Evolutionary conservation across 2,329 filamentous ascomycete species (phyloP).

Genomic region (Keithomyces neogunnii): DNA sequence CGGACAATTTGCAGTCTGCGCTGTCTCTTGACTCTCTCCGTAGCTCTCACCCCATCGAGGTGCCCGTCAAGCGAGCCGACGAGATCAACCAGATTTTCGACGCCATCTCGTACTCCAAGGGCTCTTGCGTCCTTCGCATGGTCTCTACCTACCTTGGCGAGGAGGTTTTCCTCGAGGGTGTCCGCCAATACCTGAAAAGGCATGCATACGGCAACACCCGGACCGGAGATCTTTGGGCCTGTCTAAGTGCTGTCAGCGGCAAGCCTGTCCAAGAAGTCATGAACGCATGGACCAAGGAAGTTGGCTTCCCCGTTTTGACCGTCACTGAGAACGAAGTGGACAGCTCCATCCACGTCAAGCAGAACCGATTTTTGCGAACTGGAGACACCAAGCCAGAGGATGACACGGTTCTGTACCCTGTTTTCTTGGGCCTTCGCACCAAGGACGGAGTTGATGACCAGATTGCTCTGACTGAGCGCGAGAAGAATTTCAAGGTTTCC

Average conservation of each 20-base stretch:
- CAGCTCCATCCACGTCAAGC: slow-evolving; percentile 75
- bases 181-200: slow-evolving; percentile 86
- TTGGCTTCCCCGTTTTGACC: slow-evolving; percentile 84
- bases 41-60: slow-evolving; percentile 94
- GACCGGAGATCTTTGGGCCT: slow-evolving; percentile 84
- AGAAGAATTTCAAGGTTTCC: slow-evolving; percentile 68
- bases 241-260: slow-evolving; percentile 78
- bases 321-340: slow-evolving; percentile 60
- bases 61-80: slow-evolving; percentile 88
- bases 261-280: slow-evolving; percentile 87
- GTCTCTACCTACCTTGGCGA: slow-evolving; percentile 93
- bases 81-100: slow-evolving; percentile 99
- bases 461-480: slow-evolving; percentile 38
- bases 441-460: slow-evolving; percentile 71
- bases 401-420: slow-evolving; percentile 78
- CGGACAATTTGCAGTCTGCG: slow-evolving; percentile 82
- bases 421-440: slow-evolving; percentile 79
- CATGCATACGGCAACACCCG: slow-evolving; percentile 94
- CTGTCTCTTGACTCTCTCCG: slow-evolving; percentile 81
- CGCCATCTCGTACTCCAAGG: slow-evolving; percentile 95
- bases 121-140: slow-evolving; percentile 93
- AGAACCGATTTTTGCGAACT: slow-evolving; percentile 90
- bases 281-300: slow-evolving; percentile 94
- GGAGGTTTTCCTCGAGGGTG: slow-evolving; percentile 85
- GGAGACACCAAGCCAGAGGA: slow-evolving; percentile 91